Percentiles rank a stretch among this genome's conserved stretches.
Conservation (phyloP, 2,329 filamentous ascomycete species). For the Bimuria novae-zelandiae region DNA sequence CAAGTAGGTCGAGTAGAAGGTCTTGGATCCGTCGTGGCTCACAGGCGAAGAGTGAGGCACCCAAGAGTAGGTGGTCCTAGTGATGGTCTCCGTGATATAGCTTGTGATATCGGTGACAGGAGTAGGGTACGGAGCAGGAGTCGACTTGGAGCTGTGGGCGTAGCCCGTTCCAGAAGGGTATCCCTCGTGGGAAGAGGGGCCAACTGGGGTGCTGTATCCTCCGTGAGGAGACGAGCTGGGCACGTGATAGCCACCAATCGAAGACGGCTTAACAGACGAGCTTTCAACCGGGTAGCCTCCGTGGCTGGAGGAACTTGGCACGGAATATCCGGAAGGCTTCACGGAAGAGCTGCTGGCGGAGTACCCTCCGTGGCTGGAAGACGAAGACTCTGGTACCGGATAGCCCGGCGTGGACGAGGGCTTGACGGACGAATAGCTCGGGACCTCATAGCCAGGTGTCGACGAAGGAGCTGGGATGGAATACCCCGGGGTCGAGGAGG, state of each 20-base stretch:
- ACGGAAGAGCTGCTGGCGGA: neutral
- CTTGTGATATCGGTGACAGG: slow-evolving; percentile 32
- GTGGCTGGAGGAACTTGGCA: slow-evolving; percentile 8
- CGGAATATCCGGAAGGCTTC: neutral
- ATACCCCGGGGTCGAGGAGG: slow-evolving; percentile 3
- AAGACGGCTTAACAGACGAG: neutral
- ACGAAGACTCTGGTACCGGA: neutral
- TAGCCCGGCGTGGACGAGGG: slow-evolving; percentile 14
- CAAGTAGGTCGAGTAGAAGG: slow-evolving; percentile 48
- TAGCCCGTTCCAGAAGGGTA: slow-evolving; percentile 8
- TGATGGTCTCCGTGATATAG: slow-evolving; percentile 32
- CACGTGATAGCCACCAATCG: too few relatives aligned
- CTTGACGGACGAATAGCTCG: slow-evolving; percentile 5
- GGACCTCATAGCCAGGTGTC: slow-evolving; percentile 7
- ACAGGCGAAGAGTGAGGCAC: slow-evolving; percentile 46
- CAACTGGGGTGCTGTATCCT: neutral
- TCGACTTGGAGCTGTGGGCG: slow-evolving; percentile 5
- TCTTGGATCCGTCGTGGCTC: slow-evolving; percentile 33
- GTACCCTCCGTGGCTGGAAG: neutral
- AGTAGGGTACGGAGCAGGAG: slow-evolving; percentile 12
- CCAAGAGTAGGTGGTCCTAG: slow-evolving; percentile 40
- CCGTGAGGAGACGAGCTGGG: neutral
- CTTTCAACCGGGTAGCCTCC: slow-evolving; percentile 1
- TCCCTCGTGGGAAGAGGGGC: neutral
- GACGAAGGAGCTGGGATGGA: slow-evolving; percentile 4